Percentiles rank a stretch among this genome's conserved stretches.
Conservation (phyloP, 805 yeast species). For the Schizosaccharomyces japonicus region DNA sequence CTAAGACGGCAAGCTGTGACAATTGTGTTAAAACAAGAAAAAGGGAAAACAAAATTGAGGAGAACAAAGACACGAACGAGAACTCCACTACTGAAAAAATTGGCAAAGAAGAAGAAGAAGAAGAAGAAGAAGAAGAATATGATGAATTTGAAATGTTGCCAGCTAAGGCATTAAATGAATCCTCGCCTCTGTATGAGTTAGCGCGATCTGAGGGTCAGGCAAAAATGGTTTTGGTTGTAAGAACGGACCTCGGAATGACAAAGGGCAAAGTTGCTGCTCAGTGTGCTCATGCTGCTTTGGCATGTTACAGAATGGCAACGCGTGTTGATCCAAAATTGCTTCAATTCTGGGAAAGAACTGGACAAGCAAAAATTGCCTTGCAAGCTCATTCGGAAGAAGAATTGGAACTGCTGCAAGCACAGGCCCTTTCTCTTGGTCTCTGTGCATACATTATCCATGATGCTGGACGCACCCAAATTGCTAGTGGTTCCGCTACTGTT, state of each 20-base stretch:
- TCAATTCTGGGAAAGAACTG: constrained; percentile 52
- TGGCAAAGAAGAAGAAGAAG: constrained; percentile 6
- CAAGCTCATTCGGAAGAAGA: constrained; percentile 37
- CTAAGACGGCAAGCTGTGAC: too few relatives aligned
- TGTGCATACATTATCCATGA: constrained; percentile 69
- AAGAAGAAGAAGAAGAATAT: constrained; percentile 3
- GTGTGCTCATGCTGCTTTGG: constrained; percentile 91
- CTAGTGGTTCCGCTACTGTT: constrained; percentile 89
- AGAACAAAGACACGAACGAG: neutral
- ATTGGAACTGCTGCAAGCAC: constrained; percentile 54
- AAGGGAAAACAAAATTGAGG: neutral
- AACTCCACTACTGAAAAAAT: neutral
- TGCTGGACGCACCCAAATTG: constrained; percentile 91
- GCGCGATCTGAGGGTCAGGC: neutral
- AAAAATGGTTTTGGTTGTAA: constrained; percentile 45
- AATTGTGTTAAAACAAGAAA: too few relatives aligned
- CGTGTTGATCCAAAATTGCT: constrained; percentile 39
- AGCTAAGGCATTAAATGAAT: neutral
- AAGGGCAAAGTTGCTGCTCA: constrained; percentile 96
- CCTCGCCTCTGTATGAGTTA: neutral
- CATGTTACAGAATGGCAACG: constrained; percentile 41
- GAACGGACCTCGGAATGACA: constrained; percentile 75
- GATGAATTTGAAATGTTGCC: constrained; percentile 2
- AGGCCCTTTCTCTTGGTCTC: constrained; percentile 56
- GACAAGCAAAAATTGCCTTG: constrained; percentile 84